phyloP scores from a whole-genome alignment of 345 rosid genomes.

The Eucalyptus globulus region DNA sequence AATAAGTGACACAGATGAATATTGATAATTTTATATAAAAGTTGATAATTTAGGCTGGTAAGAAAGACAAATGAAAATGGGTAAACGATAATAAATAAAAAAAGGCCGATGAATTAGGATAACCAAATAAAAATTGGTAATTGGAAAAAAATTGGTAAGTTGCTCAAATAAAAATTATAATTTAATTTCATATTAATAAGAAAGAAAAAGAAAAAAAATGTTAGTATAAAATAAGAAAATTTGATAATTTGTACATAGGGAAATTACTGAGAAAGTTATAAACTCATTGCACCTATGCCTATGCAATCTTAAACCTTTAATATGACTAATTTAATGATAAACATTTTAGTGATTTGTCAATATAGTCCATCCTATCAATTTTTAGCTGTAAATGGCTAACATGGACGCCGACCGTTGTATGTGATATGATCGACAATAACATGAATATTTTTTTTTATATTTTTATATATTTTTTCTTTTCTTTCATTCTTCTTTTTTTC shows the following conservation, averaged over 20 bases:
- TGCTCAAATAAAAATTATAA: neutral
- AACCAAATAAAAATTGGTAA: neutral
- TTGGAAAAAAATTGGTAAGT: neutral
- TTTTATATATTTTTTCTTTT: neutral
- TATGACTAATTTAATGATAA: neutral
- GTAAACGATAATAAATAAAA: neutral
- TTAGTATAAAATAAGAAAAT: no score
- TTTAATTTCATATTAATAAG: neutral
- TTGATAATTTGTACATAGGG: neutral
- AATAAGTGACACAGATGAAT: neutral
- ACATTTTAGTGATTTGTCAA: neutral
- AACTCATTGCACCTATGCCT: neutral
- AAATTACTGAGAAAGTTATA: neutral
- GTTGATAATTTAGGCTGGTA: no score
- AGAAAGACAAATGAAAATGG: no score
- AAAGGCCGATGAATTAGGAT: no score
- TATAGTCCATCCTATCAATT: neutral
- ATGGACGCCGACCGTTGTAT: fast-evolving
- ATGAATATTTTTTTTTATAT: neutral
- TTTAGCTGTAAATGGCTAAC: fast-evolving
- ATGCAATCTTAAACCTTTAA: neutral
- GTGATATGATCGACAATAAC: fast-evolving
- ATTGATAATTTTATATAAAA: neutral
- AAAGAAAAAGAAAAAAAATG: neutral
- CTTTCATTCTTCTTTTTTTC: neutral